Evolutionary conservation across 306 rosid genomes (phyloP).

Genomic region (Luffa acutangula): DNA sequence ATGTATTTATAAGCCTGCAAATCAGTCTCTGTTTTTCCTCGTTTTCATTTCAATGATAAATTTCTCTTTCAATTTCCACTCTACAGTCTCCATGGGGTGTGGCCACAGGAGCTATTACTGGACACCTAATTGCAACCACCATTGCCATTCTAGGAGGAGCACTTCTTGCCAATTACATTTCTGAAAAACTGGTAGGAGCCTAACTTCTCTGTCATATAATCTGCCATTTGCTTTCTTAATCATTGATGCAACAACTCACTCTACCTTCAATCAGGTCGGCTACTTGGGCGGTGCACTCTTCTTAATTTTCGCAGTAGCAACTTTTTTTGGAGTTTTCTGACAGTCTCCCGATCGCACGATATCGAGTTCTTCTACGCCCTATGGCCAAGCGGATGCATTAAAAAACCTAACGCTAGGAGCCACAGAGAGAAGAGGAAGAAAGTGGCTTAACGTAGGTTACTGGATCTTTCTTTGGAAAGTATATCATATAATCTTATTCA

Average conservation of each 20-base stretch:
- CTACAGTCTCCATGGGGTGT: slow-evolving; percentile 95
- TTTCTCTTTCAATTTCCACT: slow-evolving; percentile 13
- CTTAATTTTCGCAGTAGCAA: slow-evolving; percentile 77
- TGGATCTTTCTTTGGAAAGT: not conserved
- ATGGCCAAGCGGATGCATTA: not conserved
- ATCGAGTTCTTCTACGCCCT: not conserved
- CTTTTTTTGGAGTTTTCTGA: slow-evolving; percentile 75
- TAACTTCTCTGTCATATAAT: not conserved
- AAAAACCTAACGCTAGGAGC: not conserved
- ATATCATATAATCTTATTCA: not conserved
- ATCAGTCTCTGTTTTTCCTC: not conserved
- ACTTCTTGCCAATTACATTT: slow-evolving; percentile 82
- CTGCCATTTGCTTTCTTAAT: not conserved
- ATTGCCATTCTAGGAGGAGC: slow-evolving; percentile 88
- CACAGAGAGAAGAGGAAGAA: not conserved
- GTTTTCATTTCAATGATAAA: not conserved
- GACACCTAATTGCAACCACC: slow-evolving; percentile 69
- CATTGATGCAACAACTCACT: not conserved
- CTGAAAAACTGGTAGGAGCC: slow-evolving; percentile 50
- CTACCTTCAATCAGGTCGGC: slow-evolving; percentile 65
- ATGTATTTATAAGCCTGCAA: not conserved
- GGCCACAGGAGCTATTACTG: slow-evolving; percentile 89
- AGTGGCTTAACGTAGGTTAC: not conserved
- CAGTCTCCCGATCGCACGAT: not conserved
- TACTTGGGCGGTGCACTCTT: slow-evolving; percentile 80